Base-by-base conservation (phyloP, 75 land plant species). In the Cryptomeria japonica region DNA sequence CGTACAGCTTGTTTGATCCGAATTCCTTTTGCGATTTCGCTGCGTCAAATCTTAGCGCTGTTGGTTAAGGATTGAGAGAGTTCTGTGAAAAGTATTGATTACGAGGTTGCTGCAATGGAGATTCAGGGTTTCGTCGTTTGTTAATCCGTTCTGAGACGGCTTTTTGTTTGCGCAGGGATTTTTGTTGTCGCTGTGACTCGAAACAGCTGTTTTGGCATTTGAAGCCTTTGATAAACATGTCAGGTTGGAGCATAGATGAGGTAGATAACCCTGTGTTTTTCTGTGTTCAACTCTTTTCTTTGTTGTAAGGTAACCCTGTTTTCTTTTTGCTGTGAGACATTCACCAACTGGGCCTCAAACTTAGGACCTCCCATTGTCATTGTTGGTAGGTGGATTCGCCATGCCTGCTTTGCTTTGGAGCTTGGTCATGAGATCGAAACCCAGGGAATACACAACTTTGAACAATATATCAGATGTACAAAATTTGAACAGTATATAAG, bases 221-320 rank as follows among this genome's bases (percentile, higher is more conserved):
- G 42, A 18, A 38, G 46, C 38, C 51, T 28, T 42, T 42, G 47
- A 82, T 44, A 41, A 82, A 12, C 51, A 82, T 82, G 84, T 82
- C 84, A 39, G 84, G 84, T 41, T 82, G 84, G 84, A 82, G 84
- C 84, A 44, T 82, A n/a, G 84, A 82, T 41, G 84, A 82, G 84
- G 84, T 82, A 82, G 7, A 82, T 44, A 82, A 42, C 3, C 0
- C 14, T 73, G 76, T n/a, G 31, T 31, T 73, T 73, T 25, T 72
- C 13, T 31, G 31, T 72, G 12, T 28, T n/a, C 28, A 28, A 72
- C 61, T 19, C 8, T 73, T 68, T 34, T 73, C 77, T 34, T 73
- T 34, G 34, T 32, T 32, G 37, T 10, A 73, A 34, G 77, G 11
- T 73, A 11, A 73, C 12, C 34, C 32, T 31, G 36, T 32, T 32